phyloP scores from a whole-genome alignment of 2,329 filamentous ascomycete species.

The Phaeoacremonium minimum region DNA sequence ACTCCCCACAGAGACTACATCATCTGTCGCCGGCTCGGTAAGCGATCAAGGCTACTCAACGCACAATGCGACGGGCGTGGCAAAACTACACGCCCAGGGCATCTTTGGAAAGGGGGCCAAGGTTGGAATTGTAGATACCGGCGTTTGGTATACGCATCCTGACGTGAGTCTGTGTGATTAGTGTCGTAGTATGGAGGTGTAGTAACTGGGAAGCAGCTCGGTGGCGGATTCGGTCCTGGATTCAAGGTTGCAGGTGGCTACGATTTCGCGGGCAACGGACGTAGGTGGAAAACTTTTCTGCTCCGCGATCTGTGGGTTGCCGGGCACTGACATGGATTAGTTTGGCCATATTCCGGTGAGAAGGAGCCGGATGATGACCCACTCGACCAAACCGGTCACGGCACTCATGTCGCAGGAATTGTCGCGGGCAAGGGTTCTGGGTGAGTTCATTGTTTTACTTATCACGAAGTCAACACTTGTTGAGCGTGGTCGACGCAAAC shows the following conservation, averaged over 20 bases:
- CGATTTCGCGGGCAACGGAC: conserved; percentile 4
- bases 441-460: no score
- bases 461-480: no score
- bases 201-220: no score
- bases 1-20: not conserved
- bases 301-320: no score
- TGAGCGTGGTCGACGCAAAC: no score
- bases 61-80: conserved; percentile 4
- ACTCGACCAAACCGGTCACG: conserved; percentile 2
- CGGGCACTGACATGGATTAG: no score
- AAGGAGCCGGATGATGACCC: conserved; percentile 2
- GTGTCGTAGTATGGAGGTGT: no score
- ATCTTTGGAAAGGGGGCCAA: conserved; percentile 5
- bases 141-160: conserved; percentile 4
- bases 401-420: conserved; percentile 7
- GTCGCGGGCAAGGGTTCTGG: conserved; percentile 4
- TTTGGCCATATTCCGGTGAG: not conserved
- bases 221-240: not conserved
- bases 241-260: conserved; percentile 1
- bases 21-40: no score
- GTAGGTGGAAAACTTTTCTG: no score
- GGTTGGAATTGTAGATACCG: conserved; percentile 4
- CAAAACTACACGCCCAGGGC: conserved; percentile 3
- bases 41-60: conserved; percentile 5
- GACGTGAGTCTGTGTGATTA: no score